Evolutionary conservation across 2,329 filamentous ascomycete species (phyloP), one percentile per base, ranked within the genome.

Genomic region (Penicillium sp.): DNA sequence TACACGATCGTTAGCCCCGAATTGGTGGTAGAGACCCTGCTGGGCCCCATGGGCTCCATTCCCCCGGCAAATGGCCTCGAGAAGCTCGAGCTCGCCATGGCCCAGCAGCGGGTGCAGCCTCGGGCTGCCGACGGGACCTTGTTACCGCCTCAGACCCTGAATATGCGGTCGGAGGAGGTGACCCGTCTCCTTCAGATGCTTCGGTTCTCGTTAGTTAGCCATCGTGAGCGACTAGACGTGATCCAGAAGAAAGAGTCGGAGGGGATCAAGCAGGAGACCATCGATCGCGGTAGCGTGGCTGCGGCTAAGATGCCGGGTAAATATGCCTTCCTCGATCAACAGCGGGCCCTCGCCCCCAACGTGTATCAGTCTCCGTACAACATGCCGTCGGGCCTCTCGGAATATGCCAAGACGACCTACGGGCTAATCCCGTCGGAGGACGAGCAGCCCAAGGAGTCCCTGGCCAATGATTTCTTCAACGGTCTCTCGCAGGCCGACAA

Each of bases 281-380:
- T 68, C 35, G 65, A 65, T 45, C 64, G 63, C 33, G 57, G 62
- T n/a, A 66, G 63, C 30, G 61, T 67, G 24, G 58, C 66, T 2
- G 57, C 60, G 18, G 60, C 66, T 25, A 68, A 68, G 49, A 53
- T 72, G 58, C 65, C 68, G 14, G 70, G 70, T 38, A 71, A 67
- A 53, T 74, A 69, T 53, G 68, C 71, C 31, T 73, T 69, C 54
- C 65, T 74, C 36, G 71, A 74, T 46, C 67, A 69, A 42, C 69
- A 74, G 51, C 67, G 67, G 44, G 67, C 68, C 35, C 63, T 71
- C 50, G 62, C 65, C 24, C 66, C 71, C 49, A 63, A 67, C 46
- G 71, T 75, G 28, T 75, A 75, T 55, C 70, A 68, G 55, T 75
- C 73, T 9, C 73, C 73, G 16, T 75, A 75, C 58, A 69, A 74